phyloP scores from a whole-genome alignment of 805 yeast genomes.

The Teunomyces panamensis region DNA sequence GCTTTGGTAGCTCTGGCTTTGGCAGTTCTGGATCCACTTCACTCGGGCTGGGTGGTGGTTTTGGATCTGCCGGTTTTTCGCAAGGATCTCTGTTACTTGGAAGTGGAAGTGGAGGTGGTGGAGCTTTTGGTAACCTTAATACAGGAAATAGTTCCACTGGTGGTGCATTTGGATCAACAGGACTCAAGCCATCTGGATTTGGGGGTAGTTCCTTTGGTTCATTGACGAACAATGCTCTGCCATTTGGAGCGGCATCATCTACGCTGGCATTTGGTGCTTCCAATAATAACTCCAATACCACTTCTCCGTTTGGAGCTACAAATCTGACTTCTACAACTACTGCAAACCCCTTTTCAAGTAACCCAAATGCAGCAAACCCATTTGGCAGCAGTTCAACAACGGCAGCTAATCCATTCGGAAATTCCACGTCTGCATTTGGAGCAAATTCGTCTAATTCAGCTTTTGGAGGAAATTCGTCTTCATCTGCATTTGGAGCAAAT shows the following conservation, averaged over 20 bases:
- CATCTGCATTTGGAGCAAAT: background rate
- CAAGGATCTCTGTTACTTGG: background rate
- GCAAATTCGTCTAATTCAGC: too few relatives aligned
- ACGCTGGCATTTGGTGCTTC: slow-evolving; percentile 3
- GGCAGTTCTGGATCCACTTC: slow-evolving; percentile 5
- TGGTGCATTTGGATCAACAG: slow-evolving; percentile 7
- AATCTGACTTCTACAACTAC: background rate
- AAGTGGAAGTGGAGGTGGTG: background rate
- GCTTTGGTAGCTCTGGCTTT: slow-evolving; percentile 10
- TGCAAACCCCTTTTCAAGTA: slow-evolving; percentile 5
- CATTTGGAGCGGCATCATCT: slow-evolving; percentile 14
- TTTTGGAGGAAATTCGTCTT: slow-evolving; percentile 5
- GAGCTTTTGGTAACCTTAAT: slow-evolving; percentile 4
- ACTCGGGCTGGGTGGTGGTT: slow-evolving; percentile 1
- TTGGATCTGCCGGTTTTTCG: background rate
- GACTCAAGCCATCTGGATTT: slow-evolving; percentile 5
- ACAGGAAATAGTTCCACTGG: background rate
- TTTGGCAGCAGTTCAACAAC: slow-evolving; percentile 9
- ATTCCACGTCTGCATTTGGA: slow-evolving; percentile 8
- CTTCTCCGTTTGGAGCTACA: slow-evolving; percentile 5
- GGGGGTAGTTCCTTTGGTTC: slow-evolving; percentile 8
- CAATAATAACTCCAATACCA: background rate
- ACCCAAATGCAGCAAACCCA: slow-evolving; percentile 3
- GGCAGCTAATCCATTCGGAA: background rate
- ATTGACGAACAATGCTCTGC: slow-evolving; percentile 4